Evolutionary conservation across 441 rosid species (phyloP).

Genomic region (Francoa sonchifolia): DNA sequence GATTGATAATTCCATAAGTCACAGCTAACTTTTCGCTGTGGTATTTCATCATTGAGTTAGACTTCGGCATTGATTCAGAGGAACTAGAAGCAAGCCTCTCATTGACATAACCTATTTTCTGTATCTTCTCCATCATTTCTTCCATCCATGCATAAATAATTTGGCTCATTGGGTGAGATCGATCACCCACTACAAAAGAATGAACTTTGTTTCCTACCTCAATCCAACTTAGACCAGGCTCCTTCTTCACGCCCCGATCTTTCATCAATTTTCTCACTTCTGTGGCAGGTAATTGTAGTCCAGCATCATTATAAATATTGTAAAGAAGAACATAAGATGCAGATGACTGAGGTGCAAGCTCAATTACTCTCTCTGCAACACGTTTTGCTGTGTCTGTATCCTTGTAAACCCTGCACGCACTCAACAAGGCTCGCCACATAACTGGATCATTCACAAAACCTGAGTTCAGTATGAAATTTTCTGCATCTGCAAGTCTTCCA

Average conservation of each 20-base stretch:
- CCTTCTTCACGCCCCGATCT: slow-evolving; percentile 50
- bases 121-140: slow-evolving; percentile 34
- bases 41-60: no score
- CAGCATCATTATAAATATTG: slow-evolving; percentile 54
- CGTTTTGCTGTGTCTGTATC: slow-evolving; percentile 32
- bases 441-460: slow-evolving; percentile 33
- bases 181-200: slow-evolving; percentile 34
- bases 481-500: slow-evolving; percentile 41
- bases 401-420: slow-evolving; percentile 42
- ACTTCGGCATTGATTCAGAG: background rate
- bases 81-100: no score
- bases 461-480: slow-evolving; percentile 23
- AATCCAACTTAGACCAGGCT: slow-evolving; percentile 42
- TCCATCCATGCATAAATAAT: no score
- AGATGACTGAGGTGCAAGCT: slow-evolving; percentile 27
- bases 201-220: slow-evolving; percentile 29
- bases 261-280: slow-evolving; percentile 47
- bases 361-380: slow-evolving; percentile 31
- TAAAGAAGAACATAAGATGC: slow-evolving; percentile 52
- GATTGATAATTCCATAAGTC: no score
- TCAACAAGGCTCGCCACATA: slow-evolving; percentile 47
- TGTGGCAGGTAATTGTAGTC: slow-evolving; percentile 32
- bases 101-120: no score
- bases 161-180: slow-evolving; percentile 34
- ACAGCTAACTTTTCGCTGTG: no score